Conservation (phyloP, 2,329 filamentous ascomycete genomes). For the Colletotrichum lini region DNA sequence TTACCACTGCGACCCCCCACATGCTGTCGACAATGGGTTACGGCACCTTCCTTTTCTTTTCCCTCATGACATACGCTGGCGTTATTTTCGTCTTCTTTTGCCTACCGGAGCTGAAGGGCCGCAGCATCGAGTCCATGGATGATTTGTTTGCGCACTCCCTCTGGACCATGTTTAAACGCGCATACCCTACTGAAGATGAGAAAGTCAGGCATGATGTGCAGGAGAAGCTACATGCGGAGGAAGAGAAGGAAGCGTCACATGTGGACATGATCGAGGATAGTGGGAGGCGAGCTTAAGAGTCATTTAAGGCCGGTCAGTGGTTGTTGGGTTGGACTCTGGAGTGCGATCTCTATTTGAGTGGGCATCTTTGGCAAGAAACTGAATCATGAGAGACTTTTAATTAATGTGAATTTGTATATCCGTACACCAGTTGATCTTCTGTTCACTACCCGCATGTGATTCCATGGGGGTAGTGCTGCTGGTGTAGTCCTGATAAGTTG, state of each 20-base stretch:
- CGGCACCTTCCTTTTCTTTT: conserved; percentile 41
- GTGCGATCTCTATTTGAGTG: too few species aligned
- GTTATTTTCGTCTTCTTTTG: conserved; percentile 61
- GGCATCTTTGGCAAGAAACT: too few species aligned
- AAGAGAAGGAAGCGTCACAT: conserved; percentile 12
- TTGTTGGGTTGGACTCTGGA: too few species aligned
- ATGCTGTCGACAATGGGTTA: conserved; percentile 42
- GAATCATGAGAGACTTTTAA: not conserved
- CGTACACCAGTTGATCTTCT: too few species aligned
- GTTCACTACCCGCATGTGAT: too few species aligned
- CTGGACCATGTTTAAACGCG: conserved; percentile 58
- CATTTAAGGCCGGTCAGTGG: not conserved
- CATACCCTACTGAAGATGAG: conserved; percentile 65
- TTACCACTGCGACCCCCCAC: conserved; percentile 48
- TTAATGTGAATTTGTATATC: too few species aligned
- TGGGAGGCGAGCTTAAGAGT: conserved; percentile 1
- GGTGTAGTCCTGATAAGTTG: not conserved
- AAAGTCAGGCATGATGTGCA: conserved; percentile 31
- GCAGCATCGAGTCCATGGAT: conserved; percentile 65
- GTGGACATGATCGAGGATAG: conserved; percentile 28
- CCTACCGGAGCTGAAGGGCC: conserved; percentile 65
- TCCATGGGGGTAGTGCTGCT: too few species aligned
- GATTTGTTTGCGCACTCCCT: conserved; percentile 58
- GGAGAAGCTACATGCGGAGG: conserved; percentile 14
- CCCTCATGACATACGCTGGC: conserved; percentile 28